Conservation (phyloP, 345 rosid species). For the Turritis glabra region DNA sequence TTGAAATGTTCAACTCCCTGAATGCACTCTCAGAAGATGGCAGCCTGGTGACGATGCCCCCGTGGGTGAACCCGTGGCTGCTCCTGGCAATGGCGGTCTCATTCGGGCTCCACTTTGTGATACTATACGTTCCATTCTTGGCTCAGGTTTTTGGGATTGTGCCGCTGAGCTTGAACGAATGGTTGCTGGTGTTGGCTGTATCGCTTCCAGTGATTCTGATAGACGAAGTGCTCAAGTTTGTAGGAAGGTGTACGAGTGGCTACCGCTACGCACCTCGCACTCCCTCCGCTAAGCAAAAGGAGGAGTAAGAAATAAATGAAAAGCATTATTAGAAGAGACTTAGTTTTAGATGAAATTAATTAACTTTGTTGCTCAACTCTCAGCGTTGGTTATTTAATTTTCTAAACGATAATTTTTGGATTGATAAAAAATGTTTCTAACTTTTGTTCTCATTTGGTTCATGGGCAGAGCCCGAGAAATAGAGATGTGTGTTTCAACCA, state of each 20-base stretch:
- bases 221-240: slow-evolving; percentile 77
- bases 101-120: slow-evolving; percentile 85
- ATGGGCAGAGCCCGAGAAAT: too few relatives aligned
- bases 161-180: slow-evolving; percentile 84
- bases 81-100: slow-evolving; percentile 81
- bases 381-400: not conserved
- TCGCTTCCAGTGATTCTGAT: slow-evolving; percentile 83
- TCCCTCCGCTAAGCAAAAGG: slow-evolving; percentile 51
- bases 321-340: slow-evolving; percentile 17
- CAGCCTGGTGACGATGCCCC: slow-evolving; percentile 87
- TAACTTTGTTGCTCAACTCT: slow-evolving; percentile 19
- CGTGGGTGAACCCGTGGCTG: slow-evolving; percentile 80
- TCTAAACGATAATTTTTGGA: too few relatives aligned
- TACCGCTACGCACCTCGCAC: slow-evolving; percentile 40
- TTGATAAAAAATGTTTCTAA: not conserved
- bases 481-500: too few relatives aligned
- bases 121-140: slow-evolving; percentile 87
- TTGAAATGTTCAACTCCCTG: slow-evolving; percentile 96
- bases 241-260: slow-evolving; percentile 68
- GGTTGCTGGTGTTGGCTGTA: slow-evolving; percentile 84
- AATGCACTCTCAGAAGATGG: slow-evolving; percentile 93
- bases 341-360: slow-evolving; percentile 27
- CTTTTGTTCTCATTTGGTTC: not conserved
- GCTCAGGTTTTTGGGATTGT: slow-evolving; percentile 85
- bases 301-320: slow-evolving; percentile 22